These are phyloP conservation scores for Endothia cerciana DNA, from an alignment of 2,329 filamentous ascomycete genomes.

Conservation along the genomic window DNA sequence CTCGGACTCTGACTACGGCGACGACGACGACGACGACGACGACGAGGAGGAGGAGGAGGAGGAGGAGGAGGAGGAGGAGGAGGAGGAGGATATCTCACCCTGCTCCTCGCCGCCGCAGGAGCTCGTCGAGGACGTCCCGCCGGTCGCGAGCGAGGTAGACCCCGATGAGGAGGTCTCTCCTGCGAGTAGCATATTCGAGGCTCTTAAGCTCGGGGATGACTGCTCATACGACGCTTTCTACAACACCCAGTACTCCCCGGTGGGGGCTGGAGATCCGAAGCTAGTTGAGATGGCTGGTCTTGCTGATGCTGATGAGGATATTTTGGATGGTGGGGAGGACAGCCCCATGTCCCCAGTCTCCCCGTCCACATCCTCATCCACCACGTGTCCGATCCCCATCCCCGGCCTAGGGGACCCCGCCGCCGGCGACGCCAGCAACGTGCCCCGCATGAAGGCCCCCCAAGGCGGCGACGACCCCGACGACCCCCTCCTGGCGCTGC, in stretches of 20 bases:
- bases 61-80: not conserved
- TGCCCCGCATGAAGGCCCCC: not conserved
- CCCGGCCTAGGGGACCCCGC: not conserved
- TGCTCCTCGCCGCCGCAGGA: not conserved
- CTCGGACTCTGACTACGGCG: not conserved
- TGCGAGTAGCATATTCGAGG: no score
- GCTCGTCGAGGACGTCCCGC: not conserved
- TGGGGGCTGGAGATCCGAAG: no score
- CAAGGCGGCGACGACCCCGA: not conserved
- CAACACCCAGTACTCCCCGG: no score
- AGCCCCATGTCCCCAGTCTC: not conserved
- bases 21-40: not conserved
- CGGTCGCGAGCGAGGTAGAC: not conserved
- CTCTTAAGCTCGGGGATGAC: not conserved
- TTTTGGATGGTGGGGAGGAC: no score
- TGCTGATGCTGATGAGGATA: no score
- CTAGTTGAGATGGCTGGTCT: no score
- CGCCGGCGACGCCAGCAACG: not conserved
- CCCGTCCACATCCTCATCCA: not conserved
- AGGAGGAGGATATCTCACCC: not conserved
- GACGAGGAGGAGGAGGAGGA: not conserved
- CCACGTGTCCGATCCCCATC: not conserved
- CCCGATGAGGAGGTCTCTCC: not conserved
- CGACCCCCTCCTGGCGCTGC: not conserved
- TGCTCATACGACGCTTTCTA: slow-evolving; percentile 2